These are phyloP conservation scores for Haplosporangium gracile DNA, from an alignment of 192 early-diverging fungal species.

Conservation along the genomic window DNA sequence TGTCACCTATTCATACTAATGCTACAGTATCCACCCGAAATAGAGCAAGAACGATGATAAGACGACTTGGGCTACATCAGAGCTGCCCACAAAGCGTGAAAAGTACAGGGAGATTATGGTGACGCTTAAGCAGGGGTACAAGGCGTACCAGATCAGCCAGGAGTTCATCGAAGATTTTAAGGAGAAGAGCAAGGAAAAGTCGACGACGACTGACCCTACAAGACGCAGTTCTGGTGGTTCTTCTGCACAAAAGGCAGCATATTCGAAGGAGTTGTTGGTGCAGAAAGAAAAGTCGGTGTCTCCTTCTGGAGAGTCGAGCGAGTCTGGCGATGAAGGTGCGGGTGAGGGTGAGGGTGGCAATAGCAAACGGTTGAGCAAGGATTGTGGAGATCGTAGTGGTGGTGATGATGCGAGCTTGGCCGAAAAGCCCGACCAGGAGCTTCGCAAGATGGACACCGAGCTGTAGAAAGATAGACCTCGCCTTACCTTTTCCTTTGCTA, in stretches of 20 bases:
- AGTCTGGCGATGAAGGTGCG: neutral
- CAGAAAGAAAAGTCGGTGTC: neutral
- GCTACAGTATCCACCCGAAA: neutral
- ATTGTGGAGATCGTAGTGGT: neutral
- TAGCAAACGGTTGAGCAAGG: neutral
- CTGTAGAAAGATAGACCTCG: neutral
- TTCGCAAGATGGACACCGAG: conserved; percentile 1
- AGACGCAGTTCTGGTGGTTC: neutral
- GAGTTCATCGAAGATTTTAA: conserved; percentile 35
- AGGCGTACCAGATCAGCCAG: conserved; percentile 23
- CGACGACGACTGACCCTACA: neutral
- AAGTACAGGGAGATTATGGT: conserved; percentile 33
- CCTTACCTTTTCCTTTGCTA: too few relatives aligned
- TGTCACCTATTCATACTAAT: neutral
- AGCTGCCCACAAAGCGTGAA: conserved; percentile 30
- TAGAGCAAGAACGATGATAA: conserved; percentile 39
- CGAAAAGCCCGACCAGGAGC: neutral
- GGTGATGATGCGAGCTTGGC: neutral
- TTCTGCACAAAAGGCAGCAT: neutral
- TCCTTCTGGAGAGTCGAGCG: neutral
- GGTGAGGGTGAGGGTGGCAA: neutral
- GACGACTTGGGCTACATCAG: conserved; percentile 26
- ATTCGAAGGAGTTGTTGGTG: neutral
- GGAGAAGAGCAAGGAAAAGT: conserved; percentile 25
- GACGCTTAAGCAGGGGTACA: conserved; percentile 25